Conservation (phyloP, 2,329 filamentous ascomycete genomes). For the Amauroascus niger region DNA sequence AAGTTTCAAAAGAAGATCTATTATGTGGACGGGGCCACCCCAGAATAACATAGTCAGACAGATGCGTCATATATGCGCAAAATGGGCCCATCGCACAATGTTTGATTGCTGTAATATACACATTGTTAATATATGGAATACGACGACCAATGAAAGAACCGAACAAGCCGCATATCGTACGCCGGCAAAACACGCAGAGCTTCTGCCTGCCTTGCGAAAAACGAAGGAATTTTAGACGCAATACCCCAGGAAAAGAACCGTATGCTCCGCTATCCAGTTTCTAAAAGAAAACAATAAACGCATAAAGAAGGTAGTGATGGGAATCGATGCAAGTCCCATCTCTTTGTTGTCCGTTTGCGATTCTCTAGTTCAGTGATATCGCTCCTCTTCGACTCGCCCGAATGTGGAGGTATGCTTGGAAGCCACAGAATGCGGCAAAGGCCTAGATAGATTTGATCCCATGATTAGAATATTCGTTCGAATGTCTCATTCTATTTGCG, state of each 20-base stretch:
- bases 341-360: background rate
- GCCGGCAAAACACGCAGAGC: background rate
- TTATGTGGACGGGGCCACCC: background rate
- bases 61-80: background rate
- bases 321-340: background rate
- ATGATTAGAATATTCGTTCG: background rate
- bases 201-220: background rate
- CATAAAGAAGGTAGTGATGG: background rate
- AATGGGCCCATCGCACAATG: background rate
- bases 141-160: background rate
- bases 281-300: background rate
- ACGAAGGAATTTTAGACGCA: background rate
- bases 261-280: background rate
- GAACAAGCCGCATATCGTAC: background rate
- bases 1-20: background rate
- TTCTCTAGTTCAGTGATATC: slow-evolving; percentile 57
- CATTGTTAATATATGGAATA: background rate
- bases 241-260: background rate
- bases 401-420: slow-evolving; percentile 78
- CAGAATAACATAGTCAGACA: background rate
- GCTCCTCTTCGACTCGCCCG: slow-evolving; percentile 74
- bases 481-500: background rate
- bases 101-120: background rate
- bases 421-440: slow-evolving; percentile 84
- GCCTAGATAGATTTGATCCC: slow-evolving; percentile 42